Evolutionary conservation across 2,329 filamentous ascomycete species (phyloP).

Genomic region (Coccinonectria pachysandricola): DNA sequence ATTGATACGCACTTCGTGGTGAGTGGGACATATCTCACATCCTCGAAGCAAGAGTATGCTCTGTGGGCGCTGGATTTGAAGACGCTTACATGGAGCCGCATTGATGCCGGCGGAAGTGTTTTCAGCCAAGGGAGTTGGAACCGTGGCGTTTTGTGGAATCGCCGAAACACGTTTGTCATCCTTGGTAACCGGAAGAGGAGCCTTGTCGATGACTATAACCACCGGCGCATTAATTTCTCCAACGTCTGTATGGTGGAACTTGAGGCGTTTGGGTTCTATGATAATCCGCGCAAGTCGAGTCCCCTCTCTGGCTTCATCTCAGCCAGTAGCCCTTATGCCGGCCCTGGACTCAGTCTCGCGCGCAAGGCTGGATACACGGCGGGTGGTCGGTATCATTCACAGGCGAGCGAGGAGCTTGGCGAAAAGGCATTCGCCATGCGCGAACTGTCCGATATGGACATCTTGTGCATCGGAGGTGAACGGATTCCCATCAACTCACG

Average conservation of each 20-base stretch:
- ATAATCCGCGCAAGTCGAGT: slow-evolving; percentile 73
- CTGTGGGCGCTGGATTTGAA: slow-evolving; percentile 88
- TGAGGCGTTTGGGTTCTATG: slow-evolving; percentile 93
- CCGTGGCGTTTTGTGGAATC: slow-evolving; percentile 82
- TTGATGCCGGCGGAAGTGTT: slow-evolving; percentile 87
- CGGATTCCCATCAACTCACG: slow-evolving; percentile 89
- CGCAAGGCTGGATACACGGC: slow-evolving; percentile 55
- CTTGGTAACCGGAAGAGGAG: slow-evolving; percentile 88
- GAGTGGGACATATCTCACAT: slow-evolving; percentile 92
- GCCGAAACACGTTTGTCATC: slow-evolving; percentile 91
- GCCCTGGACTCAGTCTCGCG: slow-evolving; percentile 43
- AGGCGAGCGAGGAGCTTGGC: slow-evolving; percentile 76
- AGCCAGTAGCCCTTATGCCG: slow-evolving; percentile 60
- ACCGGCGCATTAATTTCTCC: slow-evolving; percentile 92
- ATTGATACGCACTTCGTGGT: slow-evolving; percentile 96
- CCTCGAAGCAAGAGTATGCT: slow-evolving; percentile 95
- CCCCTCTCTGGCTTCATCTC: slow-evolving; percentile 80
- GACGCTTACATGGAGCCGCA: slow-evolving; percentile 85
- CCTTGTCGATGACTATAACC: slow-evolving; percentile 95
- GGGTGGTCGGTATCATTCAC: slow-evolving; percentile 65
- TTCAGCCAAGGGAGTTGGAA: slow-evolving; percentile 99
- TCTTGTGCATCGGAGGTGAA: slow-evolving; percentile 83
- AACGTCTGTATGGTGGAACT: slow-evolving; percentile 96
- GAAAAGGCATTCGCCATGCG: slow-evolving; percentile 66
- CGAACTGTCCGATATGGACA: slow-evolving; percentile 95